Base-by-base conservation (phyloP, 2,329 filamentous ascomycete species). In the Cladophialophora carrionii region DNA sequence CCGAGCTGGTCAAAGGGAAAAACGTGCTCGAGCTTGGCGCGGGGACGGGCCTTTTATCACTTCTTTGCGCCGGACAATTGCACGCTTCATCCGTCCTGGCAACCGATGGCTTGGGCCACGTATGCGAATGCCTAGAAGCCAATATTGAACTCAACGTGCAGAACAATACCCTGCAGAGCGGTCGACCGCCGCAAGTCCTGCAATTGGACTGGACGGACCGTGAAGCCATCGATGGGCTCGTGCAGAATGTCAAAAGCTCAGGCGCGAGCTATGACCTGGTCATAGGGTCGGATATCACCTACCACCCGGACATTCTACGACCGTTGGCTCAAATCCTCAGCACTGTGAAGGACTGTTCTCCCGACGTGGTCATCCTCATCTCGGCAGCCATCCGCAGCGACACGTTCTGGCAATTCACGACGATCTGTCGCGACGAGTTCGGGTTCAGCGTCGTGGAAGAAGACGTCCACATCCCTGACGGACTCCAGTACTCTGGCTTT, bases 11-110 rank as follows among this genome's bases (percentile, higher is more conserved):
- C 20, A 71, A 72, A 3, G 82, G 79, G 2, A 87, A 85, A 70
- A 81, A 77, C 17, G 74, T 90, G 1, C 78, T 90, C 4, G 88
- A 90, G 72, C 80, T 90, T 3, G 88, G 88, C 34, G 86, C 87
- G 22, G 88, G 88, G 1, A 89, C 88, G 4, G 88, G 88, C 0
- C 84, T 90, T 68, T 73, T 90, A 10, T 85, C 86, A 1, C 83
- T 90, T 24, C 78, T 89, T 10, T 87, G 85, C 70, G 84, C 85
- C 1, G 87, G 85, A 66, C 78, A 85, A 71, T 79, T 90, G 1
- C 77, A 76, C 53, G 83, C 84, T 4, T 76, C 74, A 31, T 80
- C 80, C 32, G 82, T 89, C 10, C 80, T 86, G 12, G 81, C 83
- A 3, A 90, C 87, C 1, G 88, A 90, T 73, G 86, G 87, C 8